phyloP scores from a whole-genome alignment of 2,329 filamentous ascomycete species.

The Neofusicoccum kwambonambiense region DNA sequence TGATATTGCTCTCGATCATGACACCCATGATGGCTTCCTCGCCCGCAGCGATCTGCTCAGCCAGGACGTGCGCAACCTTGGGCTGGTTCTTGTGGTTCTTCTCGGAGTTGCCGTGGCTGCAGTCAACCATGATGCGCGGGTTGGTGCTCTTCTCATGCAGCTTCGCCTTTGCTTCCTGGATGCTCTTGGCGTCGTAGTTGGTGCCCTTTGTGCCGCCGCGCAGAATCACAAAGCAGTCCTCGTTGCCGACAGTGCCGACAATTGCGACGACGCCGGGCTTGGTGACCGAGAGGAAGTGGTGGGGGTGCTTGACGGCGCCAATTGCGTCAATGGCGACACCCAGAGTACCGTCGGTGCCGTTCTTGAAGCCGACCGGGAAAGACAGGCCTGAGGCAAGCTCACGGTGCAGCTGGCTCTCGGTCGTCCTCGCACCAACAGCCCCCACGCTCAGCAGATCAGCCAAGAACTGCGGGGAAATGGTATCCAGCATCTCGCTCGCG shows the following conservation, averaged over 20 bases:
- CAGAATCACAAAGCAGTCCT: constrained; percentile 95
- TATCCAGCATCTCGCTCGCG: constrained; percentile 96
- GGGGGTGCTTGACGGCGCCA: constrained; percentile 84
- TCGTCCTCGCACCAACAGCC: constrained; percentile 92
- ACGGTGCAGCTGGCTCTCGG: constrained; percentile 91
- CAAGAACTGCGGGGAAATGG: constrained; percentile 94
- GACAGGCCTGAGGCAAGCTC: constrained; percentile 91
- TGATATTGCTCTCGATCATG: constrained; percentile 98
- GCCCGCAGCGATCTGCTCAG: constrained; percentile 79
- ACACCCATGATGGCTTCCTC: constrained; percentile 91
- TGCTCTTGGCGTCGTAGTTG: constrained; percentile 86
- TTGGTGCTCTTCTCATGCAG: constrained; percentile 71
- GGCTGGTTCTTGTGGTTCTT: constrained; percentile 99
- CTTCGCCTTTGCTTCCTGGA: constrained; percentile 77
- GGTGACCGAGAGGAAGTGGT: constrained; percentile 96
- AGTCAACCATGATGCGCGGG: constrained; percentile 91
- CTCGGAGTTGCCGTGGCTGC: constrained; percentile 91
- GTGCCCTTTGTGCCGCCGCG: constrained; percentile 89
- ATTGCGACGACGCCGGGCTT: constrained; percentile 95
- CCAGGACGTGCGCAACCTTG: constrained; percentile 79
- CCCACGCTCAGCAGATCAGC: constrained; percentile 89
- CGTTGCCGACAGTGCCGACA: constrained; percentile 89
- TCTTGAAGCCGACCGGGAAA: constrained; percentile 99
- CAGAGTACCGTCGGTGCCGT: constrained; percentile 90
- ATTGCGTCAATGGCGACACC: constrained; percentile 93